Conservation (phyloP, 1,284 basidiomycete genomes). For the Puccinia hordei region DNA sequence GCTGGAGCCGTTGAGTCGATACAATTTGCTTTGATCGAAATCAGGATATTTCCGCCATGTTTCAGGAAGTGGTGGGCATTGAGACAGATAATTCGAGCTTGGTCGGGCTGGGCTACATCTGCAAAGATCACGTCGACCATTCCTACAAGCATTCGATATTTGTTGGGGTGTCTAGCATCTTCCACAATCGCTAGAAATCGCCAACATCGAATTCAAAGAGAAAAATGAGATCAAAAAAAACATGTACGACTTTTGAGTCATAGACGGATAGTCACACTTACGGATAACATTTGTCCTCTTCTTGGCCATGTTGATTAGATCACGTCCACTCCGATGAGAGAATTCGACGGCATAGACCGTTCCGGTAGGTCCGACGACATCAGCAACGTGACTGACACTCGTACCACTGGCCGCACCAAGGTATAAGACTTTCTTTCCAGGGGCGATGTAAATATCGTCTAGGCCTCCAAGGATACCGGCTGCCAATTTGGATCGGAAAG, state of each 20-base stretch:
- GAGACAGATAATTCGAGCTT: conserved; percentile 76
- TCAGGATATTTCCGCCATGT: conserved; percentile 86
- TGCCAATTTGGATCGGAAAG: conserved; percentile 94
- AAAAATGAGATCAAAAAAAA: conserved; percentile 42
- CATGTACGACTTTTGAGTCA: no score
- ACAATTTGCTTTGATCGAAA: conserved; percentile 99
- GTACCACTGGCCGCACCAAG: conserved; percentile 95
- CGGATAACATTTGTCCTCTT: conserved; percentile 99
- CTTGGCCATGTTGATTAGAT: conserved; percentile 99
- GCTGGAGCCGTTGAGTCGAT: conserved; percentile 92
- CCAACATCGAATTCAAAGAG: conserved; percentile 23
- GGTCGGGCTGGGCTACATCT: conserved; percentile 97
- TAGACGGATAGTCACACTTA: conserved; percentile 62
- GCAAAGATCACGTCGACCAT: conserved; percentile 96
- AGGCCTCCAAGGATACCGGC: conserved; percentile 95
- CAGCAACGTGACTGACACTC: conserved; percentile 96
- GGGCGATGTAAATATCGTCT: conserved; percentile 88
- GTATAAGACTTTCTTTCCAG: conserved; percentile 95
- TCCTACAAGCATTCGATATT: conserved; percentile 90
- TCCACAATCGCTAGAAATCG: conserved; percentile 79
- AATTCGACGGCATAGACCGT: conserved; percentile 99
- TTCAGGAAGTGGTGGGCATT: conserved; percentile 98
- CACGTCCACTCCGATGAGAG: conserved; percentile 91
- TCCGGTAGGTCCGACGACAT: conserved; percentile 95
- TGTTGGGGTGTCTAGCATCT: conserved; percentile 91